Evolutionary conservation across 2,329 filamentous ascomycete species (phyloP).

Genomic region (Fusarium caatingaense): DNA sequence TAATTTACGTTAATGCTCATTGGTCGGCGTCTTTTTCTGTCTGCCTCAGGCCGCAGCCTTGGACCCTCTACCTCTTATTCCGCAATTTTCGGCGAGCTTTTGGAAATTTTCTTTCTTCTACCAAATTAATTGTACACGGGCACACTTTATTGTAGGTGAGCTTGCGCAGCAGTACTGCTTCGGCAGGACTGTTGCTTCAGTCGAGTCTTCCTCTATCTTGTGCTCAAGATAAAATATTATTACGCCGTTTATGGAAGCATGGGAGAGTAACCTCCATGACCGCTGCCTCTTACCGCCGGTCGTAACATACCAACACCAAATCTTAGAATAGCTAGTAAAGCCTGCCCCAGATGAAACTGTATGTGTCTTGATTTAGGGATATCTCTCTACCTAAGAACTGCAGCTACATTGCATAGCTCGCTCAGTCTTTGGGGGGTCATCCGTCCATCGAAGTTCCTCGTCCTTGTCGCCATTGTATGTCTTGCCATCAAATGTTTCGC

Average conservation of each 20-base stretch:
- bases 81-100: conserved; percentile 38
- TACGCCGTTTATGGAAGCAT: conserved; percentile 80
- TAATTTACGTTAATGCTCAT: conserved; percentile 59
- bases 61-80: conserved; percentile 22
- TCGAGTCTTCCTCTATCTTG: conserved; percentile 80
- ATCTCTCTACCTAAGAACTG: conserved; percentile 72
- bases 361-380: background rate
- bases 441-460: conserved; percentile 85
- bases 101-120: conserved; percentile 51
- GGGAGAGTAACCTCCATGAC: conserved; percentile 71
- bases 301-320: conserved; percentile 65
- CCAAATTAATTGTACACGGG: conserved; percentile 71
- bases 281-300: conserved; percentile 79
- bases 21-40: conserved; percentile 47
- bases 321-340: conserved; percentile 25
- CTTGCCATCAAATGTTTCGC: conserved; percentile 59
- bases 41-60: conserved; percentile 54
- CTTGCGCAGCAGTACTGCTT: conserved; percentile 62
- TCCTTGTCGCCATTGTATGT: conserved; percentile 69
- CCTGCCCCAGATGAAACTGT: background rate
- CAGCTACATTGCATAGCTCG: conserved; percentile 95
- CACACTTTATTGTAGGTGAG: conserved; percentile 79
- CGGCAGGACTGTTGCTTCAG: conserved; percentile 56
- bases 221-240: conserved; percentile 69
- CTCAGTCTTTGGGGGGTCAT: conserved; percentile 82